Evolutionary conservation across 192 early-diverging fungal species (phyloP).

Genomic region (Glomus cerebriforme): DNA sequence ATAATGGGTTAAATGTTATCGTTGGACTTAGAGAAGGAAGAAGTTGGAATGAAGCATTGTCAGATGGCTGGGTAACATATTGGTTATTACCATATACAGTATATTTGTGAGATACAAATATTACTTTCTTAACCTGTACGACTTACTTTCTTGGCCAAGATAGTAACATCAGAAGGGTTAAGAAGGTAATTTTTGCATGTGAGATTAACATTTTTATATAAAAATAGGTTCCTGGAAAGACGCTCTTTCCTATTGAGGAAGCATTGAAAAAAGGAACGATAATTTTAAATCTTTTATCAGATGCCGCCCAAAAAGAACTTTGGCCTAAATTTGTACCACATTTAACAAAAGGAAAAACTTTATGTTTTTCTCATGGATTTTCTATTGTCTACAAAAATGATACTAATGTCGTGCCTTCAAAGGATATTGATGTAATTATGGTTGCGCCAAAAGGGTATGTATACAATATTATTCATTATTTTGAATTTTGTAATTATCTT

Average conservation of each 20-base stretch:
- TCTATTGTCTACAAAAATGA: conserved; percentile 91
- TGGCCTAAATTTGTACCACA: conserved; percentile 86
- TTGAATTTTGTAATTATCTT: background rate
- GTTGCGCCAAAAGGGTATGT: conserved; percentile 86
- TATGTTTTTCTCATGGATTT: conserved; percentile 98
- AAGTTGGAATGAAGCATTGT: conserved; percentile 88
- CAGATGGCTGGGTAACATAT: conserved; percentile 83
- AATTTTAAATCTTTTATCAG: conserved; percentile 93
- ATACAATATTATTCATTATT: background rate
- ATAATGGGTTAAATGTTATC: conserved; percentile 96
- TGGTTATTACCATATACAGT: background rate
- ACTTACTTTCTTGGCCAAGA: no score
- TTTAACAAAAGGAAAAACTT: conserved; percentile 95
- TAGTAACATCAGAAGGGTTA: no score
- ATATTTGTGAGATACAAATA: no score
- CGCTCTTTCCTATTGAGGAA: conserved; percentile 90
- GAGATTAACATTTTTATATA: background rate
- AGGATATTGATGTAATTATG: conserved; percentile 93
- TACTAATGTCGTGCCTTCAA: conserved; percentile 87
- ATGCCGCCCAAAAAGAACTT: conserved; percentile 91
- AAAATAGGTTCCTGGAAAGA: conserved; percentile 77
- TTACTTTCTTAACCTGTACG: no score
- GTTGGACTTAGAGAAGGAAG: conserved; percentile 88
- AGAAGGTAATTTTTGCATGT: no score
- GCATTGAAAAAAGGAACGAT: conserved; percentile 88